Conservation (phyloP, 331 rosid genomes). For the Erythrophleum ivorense region DNA sequence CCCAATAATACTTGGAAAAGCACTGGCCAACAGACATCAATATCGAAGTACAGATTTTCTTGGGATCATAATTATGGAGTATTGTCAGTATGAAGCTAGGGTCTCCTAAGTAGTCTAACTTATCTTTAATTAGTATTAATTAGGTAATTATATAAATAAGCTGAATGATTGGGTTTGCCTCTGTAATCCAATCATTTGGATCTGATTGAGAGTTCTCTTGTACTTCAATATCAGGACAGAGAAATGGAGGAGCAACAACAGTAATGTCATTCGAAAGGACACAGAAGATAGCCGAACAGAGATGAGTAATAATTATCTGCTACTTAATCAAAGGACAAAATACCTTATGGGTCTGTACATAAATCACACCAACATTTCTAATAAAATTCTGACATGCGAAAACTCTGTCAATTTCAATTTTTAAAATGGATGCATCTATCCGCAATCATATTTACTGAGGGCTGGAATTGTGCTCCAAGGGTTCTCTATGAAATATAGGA, state of each 20-base stretch:
- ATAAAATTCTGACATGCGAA: background rate
- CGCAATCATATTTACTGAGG: background rate
- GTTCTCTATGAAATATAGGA: background rate
- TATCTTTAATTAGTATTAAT: constrained; percentile 34
- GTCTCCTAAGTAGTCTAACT: constrained; percentile 32
- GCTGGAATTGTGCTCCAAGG: background rate
- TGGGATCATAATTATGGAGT: constrained; percentile 47
- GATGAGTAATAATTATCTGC: constrained; percentile 9
- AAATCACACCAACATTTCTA: background rate
- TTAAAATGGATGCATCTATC: too few species aligned
- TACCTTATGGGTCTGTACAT: background rate
- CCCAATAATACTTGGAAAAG: constrained; percentile 47
- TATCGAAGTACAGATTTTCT: constrained; percentile 43
- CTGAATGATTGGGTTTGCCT: constrained; percentile 37
- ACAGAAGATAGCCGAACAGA: constrained; percentile 16
- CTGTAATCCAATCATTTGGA: constrained; percentile 48
- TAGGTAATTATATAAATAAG: constrained; percentile 35
- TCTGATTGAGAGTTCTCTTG: constrained; percentile 38
- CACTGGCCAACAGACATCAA: constrained; percentile 41
- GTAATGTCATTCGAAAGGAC: constrained; percentile 7
- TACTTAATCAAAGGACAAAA: background rate
- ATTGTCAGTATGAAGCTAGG: constrained; percentile 39
- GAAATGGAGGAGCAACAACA: constrained; percentile 1
- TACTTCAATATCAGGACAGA: constrained; percentile 6
- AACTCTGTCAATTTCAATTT: background rate